Conservation (phyloP, 2,329 filamentous ascomycete species). For the Talaromyces piceae region DNA sequence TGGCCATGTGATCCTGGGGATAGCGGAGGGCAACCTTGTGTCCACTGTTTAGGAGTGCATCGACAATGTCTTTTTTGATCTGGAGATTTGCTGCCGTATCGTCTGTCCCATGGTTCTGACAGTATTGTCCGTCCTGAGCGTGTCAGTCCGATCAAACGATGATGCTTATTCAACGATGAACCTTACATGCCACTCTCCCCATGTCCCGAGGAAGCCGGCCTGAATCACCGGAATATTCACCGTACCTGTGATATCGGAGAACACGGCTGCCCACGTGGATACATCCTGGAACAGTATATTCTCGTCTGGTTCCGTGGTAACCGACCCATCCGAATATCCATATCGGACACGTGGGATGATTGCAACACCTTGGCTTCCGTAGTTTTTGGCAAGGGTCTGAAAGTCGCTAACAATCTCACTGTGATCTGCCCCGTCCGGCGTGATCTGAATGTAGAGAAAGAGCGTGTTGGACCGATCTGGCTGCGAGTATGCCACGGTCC, state of each 20-base stretch:
- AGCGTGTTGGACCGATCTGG: slow-evolving; percentile 2
- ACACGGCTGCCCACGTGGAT: neutral
- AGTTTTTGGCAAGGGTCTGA: slow-evolving; percentile 3
- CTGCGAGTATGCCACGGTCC: neutral
- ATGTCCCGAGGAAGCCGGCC: slow-evolving; percentile 8
- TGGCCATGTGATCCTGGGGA: slow-evolving; percentile 6
- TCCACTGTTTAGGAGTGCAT: slow-evolving; percentile 1
- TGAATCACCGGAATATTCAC: slow-evolving; percentile 9
- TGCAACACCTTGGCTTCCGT: slow-evolving; percentile 5
- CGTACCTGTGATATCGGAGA: neutral
- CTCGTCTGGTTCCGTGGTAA: slow-evolving; percentile 6
- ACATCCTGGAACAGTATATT: slow-evolving; percentile 6
- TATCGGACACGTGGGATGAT: slow-evolving; percentile 8
- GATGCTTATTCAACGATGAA: neutral
- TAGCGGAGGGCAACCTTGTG: slow-evolving; percentile 9
- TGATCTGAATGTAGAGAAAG: slow-evolving; percentile 8
- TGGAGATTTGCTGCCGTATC: slow-evolving; percentile 5
- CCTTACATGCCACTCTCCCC: slow-evolving; percentile 10
- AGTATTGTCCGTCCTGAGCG: slow-evolving; percentile 7
- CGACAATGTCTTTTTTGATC: slow-evolving; percentile 3
- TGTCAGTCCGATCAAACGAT: neutral
- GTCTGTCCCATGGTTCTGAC: slow-evolving; percentile 1
- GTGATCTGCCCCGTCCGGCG: slow-evolving; percentile 2
- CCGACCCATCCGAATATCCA: slow-evolving; percentile 1
- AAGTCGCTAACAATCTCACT: slow-evolving; percentile 3